Evolutionary conservation across 345 rosid species (phyloP).

Genomic region (Salix purpurea): DNA sequence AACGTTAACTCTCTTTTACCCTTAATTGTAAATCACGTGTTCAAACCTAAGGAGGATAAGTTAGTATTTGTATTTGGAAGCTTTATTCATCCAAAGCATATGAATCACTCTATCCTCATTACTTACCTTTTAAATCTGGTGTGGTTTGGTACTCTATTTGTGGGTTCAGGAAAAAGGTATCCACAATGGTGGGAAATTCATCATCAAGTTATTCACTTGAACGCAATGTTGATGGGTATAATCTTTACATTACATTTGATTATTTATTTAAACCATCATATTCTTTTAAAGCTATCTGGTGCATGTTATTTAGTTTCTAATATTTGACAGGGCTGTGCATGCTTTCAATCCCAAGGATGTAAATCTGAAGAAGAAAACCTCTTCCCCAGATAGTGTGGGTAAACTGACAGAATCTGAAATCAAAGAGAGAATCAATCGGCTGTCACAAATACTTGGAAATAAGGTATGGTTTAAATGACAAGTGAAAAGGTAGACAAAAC

Average conservation of each 20-base stretch:
- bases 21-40: neutral
- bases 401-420: slow-evolving; percentile 68
- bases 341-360: slow-evolving; percentile 91
- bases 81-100: neutral
- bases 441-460: slow-evolving; percentile 47
- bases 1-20: neutral
- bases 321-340: slow-evolving; percentile 50
- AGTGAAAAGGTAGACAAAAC: neutral
- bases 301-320: neutral
- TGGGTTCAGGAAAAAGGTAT: slow-evolving; percentile 41
- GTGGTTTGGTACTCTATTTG: neutral
- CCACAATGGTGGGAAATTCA: slow-evolving; percentile 33
- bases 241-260: slow-evolving; percentile 4
- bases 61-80: neutral
- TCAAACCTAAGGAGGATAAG: neutral
- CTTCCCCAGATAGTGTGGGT: slow-evolving; percentile 42
- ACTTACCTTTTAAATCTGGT: neutral
- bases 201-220: slow-evolving; percentile 45
- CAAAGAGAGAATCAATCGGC: slow-evolving; percentile 57
- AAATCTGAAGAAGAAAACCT: slow-evolving; percentile 38
- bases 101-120: neutral
- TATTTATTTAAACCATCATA: neutral
- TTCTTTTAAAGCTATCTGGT: neutral
- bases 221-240: slow-evolving; percentile 58
- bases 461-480: slow-evolving; percentile 45